These are phyloP conservation scores for Penicillium longicatenatum DNA, from an alignment of 495 filamentous ascomycete species.

Conservation along the genomic window DNA sequence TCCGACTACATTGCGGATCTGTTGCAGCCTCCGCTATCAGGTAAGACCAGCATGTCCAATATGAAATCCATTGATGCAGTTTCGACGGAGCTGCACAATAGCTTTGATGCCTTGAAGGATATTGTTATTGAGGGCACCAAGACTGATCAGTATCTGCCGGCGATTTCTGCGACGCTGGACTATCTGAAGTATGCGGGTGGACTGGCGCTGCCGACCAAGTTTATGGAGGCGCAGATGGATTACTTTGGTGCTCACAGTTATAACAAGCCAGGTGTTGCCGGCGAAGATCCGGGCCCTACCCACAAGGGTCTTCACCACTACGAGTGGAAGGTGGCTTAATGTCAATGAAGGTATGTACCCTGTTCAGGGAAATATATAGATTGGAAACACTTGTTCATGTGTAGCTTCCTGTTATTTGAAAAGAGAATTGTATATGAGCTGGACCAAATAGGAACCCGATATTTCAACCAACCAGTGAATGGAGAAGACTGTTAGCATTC, in stretches of 20 bases:
- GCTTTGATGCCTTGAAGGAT: slow-evolving; percentile 54
- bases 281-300: slow-evolving; percentile 45
- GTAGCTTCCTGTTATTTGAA: no score
- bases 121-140: slow-evolving; percentile 58
- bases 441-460: no score
- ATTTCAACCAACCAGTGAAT: no score
- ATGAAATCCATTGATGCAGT: slow-evolving; percentile 53
- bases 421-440: no score
- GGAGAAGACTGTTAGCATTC: no score
- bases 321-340: slow-evolving; percentile 35
- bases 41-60: slow-evolving; percentile 34
- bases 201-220: slow-evolving; percentile 62
- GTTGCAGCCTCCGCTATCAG: slow-evolving; percentile 47
- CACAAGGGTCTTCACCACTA: slow-evolving; percentile 46
- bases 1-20: slow-evolving; percentile 66
- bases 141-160: slow-evolving; percentile 65
- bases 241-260: slow-evolving; percentile 74
- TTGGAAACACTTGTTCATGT: not conserved
- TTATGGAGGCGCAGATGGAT: slow-evolving; percentile 76
- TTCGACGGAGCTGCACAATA: slow-evolving; percentile 54
- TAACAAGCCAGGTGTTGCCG: slow-evolving; percentile 49
- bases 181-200: slow-evolving; percentile 67
- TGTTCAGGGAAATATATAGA: not conserved
- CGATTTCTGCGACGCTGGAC: slow-evolving; percentile 65
- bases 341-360: no score